phyloP scores from a whole-genome alignment of 1,139 yeast species.

The Blastobotrys ciferrii region DNA sequence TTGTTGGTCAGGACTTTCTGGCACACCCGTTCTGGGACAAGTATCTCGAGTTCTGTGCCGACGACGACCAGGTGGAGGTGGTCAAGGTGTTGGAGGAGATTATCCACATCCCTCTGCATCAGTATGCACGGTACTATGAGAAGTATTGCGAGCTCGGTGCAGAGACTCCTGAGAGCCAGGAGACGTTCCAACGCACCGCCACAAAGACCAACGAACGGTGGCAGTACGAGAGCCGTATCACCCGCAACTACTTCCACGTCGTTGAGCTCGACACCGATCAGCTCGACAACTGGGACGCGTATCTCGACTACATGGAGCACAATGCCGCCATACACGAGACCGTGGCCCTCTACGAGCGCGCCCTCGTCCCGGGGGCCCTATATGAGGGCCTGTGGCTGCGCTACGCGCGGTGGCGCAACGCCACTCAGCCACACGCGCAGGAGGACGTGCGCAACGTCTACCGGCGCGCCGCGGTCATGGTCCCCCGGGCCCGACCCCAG shows the following conservation, averaged over 20 bases:
- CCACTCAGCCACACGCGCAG: constrained; percentile 18
- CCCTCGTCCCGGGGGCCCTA: constrained; percentile 49
- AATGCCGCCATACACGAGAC: constrained; percentile 32
- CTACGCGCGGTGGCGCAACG: constrained; percentile 48
- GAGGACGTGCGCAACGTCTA: constrained; percentile 34
- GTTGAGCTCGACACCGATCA: constrained; percentile 48
- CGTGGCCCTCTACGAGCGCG: constrained; percentile 49
- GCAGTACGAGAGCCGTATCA: constrained; percentile 58
- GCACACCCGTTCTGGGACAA: constrained; percentile 73
- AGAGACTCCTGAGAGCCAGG: constrained; percentile 29
- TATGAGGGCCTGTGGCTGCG: constrained; percentile 64
- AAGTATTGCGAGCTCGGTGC: constrained; percentile 28
- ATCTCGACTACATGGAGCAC: constrained; percentile 56
- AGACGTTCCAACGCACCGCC: constrained; percentile 61
- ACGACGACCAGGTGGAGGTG: constrained; percentile 33
- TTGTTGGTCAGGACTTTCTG: constrained; percentile 71
- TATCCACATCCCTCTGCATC: constrained; percentile 71
- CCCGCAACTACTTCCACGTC: constrained; percentile 52
- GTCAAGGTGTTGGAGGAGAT: constrained; percentile 34
- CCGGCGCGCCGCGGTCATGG: constrained; percentile 35
- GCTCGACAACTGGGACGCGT: constrained; percentile 58
- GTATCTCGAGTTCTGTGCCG: constrained; percentile 53
- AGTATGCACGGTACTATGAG: constrained; percentile 58
- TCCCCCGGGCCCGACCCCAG: constrained; percentile 35
- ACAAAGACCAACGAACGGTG: constrained; percentile 60